Conservation (phyloP, 169 alveolate genomes). For the Theileria luwenshuni region DNA sequence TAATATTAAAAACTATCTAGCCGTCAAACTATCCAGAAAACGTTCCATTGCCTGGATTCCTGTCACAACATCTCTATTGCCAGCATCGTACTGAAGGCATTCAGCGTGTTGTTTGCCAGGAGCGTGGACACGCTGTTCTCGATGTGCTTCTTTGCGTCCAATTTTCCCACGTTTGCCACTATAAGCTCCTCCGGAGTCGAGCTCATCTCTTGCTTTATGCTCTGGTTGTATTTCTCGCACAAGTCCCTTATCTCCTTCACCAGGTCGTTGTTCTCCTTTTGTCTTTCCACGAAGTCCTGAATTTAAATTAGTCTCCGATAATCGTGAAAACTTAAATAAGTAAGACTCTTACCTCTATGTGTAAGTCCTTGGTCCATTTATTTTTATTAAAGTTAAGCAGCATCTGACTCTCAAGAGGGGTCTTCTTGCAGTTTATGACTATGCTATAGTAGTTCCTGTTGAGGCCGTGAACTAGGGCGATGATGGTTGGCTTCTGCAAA, state of each 20-base stretch:
- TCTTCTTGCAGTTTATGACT: conserved; percentile 96
- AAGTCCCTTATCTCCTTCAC: conserved; percentile 82
- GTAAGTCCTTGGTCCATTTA: conserved; percentile 94
- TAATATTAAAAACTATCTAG: no score
- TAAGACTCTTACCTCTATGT: conserved; percentile 71
- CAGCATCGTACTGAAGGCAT: conserved; percentile 72
- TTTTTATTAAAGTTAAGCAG: conserved; percentile 93
- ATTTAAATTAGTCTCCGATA: conserved; percentile 12
- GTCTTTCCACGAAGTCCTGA: conserved; percentile 54
- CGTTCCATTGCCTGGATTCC: no score
- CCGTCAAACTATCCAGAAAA: not conserved
- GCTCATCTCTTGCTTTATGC: conserved; percentile 93
- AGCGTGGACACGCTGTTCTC: conserved; percentile 75
- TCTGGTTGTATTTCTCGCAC: conserved; percentile 88
- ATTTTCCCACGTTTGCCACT: conserved; percentile 87
- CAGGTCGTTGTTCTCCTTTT: conserved; percentile 76
- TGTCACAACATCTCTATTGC: conserved; percentile 68
- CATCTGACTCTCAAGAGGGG: conserved; percentile 95
- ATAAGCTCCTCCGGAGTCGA: conserved; percentile 92
- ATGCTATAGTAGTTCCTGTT: conserved; percentile 96
- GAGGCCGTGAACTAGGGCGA: conserved; percentile 94
- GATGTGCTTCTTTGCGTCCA: conserved; percentile 90
- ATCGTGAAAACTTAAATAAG: conserved; percentile 15
- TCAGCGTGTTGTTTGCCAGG: conserved; percentile 76
- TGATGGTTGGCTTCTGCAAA: conserved; percentile 86